These are phyloP conservation scores for Penstemon newberryi DNA, from an alignment of 257 asterid genomes.

Conservation along the genomic window DNA sequence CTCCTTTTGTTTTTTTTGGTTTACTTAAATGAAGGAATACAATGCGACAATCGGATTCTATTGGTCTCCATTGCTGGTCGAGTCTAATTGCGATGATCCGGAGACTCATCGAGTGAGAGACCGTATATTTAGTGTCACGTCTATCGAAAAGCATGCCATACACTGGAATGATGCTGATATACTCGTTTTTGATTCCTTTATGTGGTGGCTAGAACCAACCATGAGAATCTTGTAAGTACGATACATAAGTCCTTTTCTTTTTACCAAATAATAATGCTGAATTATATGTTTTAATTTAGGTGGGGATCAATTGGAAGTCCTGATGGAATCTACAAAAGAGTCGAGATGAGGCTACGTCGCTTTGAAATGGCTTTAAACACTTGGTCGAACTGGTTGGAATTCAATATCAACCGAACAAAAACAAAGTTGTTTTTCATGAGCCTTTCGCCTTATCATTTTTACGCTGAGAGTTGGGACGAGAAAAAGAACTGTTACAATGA, in stretches of 20 bases:
- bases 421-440: conserved; percentile 55
- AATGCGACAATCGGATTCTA: conserved; percentile 76
- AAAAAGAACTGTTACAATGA: conserved; percentile 42
- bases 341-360: conserved; percentile 29
- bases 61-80: conserved; percentile 87
- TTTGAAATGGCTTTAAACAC: conserved; percentile 52
- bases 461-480: conserved; percentile 44
- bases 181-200: conserved; percentile 65
- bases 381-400: conserved; percentile 69
- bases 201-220: conserved; percentile 72
- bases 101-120: conserved; percentile 40
- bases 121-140: conserved; percentile 44
- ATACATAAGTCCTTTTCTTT: neutral
- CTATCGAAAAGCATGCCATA: conserved; percentile 71
- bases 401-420: conserved; percentile 48
- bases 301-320: conserved; percentile 58
- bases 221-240: conserved; percentile 59
- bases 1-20: neutral
- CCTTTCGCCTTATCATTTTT: conserved; percentile 45
- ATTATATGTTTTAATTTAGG: conserved; percentile 23
- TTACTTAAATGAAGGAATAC: conserved; percentile 49
- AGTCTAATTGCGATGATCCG: conserved; percentile 76
- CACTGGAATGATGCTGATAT: conserved; percentile 83
- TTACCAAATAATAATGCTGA: neutral
- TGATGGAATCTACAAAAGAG: conserved; percentile 44